Evolutionary conservation across 2,329 filamentous ascomycete genomes (phyloP).

Genomic region (Cytospora schulzeri): DNA sequence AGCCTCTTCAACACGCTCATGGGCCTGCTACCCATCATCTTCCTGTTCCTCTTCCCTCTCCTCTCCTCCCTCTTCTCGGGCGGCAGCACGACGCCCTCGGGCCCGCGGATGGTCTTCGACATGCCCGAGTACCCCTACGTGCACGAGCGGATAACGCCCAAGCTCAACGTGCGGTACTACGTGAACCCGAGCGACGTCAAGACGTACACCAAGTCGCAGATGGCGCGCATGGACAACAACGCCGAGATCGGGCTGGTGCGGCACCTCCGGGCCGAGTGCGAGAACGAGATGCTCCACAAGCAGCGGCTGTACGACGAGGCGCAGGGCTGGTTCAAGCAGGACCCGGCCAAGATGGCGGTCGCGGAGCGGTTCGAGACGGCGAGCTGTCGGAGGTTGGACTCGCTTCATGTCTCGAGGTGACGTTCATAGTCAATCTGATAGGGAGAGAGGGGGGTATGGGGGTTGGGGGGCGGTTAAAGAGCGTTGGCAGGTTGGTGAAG

Average conservation of each 20-base stretch:
- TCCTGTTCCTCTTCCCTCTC: conserved; percentile 85
- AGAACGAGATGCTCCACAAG: conserved; percentile 68
- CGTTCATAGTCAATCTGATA: too few species aligned
- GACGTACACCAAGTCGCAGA: conserved; percentile 68
- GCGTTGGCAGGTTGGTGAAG: background rate
- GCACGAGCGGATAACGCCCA: conserved; percentile 68
- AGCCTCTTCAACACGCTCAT: conserved; percentile 61
- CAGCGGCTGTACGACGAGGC: conserved; percentile 74
- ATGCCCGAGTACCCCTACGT: conserved; percentile 71
- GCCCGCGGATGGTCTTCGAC: conserved; percentile 79
- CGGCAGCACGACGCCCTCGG: conserved; percentile 50
- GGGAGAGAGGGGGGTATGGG: too few species aligned
- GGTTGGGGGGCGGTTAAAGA: background rate
- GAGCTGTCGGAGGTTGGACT: conserved; percentile 54
- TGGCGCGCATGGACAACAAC: conserved; percentile 72
- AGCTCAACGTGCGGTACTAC: conserved; percentile 79
- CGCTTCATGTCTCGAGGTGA: conserved; percentile 38
- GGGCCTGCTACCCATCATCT: conserved; percentile 81
- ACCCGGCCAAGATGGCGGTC: conserved; percentile 75
- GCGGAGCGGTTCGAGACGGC: conserved; percentile 59
- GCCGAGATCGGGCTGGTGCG: conserved; percentile 76
- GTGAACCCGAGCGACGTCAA: conserved; percentile 78
- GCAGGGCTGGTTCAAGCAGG: conserved; percentile 83
- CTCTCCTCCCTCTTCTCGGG: conserved; percentile 77
- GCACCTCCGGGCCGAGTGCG: conserved; percentile 70